These are phyloP conservation scores for Acanthamoeba sp. DNA, from an alignment of 208 protist species.

Conservation along the genomic window DNA sequence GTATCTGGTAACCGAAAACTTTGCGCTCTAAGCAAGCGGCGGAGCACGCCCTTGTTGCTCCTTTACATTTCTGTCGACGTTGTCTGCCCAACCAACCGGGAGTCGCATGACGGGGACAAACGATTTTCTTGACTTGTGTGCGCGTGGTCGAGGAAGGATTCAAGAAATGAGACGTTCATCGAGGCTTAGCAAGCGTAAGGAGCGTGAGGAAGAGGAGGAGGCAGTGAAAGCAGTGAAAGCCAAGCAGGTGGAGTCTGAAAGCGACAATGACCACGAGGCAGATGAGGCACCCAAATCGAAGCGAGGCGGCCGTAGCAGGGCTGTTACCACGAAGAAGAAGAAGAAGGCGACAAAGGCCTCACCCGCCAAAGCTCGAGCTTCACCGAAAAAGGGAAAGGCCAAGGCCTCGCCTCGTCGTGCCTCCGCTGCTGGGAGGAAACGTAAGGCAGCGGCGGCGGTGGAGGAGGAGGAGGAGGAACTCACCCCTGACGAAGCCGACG, in stretches of 20 bases:
- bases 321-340: not conserved
- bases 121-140: too few species aligned
- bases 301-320: not conserved
- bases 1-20: not conserved
- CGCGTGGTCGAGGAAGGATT: not conserved
- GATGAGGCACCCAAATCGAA: not conserved
- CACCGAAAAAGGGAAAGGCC: not conserved
- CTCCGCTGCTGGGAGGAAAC: too few species aligned
- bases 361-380: not conserved
- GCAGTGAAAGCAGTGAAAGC: too few species aligned
- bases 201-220: not conserved
- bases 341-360: not conserved
- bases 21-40: slow-evolving; percentile 11
- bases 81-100: too few species aligned
- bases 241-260: not conserved
- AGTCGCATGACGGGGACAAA: not conserved
- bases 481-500: not conserved
- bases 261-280: not conserved
- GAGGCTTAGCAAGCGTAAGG: slow-evolving; percentile 12
- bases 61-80: too few species aligned
- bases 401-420: not conserved
- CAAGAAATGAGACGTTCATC: slow-evolving; percentile 11
- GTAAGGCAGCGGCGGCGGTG: not conserved
- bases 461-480: slow-evolving; percentile 5
- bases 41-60: too few species aligned